Evolutionary conservation across 2,329 filamentous ascomycete species (phyloP).

Genomic region (Colletotrichum sp.): DNA sequence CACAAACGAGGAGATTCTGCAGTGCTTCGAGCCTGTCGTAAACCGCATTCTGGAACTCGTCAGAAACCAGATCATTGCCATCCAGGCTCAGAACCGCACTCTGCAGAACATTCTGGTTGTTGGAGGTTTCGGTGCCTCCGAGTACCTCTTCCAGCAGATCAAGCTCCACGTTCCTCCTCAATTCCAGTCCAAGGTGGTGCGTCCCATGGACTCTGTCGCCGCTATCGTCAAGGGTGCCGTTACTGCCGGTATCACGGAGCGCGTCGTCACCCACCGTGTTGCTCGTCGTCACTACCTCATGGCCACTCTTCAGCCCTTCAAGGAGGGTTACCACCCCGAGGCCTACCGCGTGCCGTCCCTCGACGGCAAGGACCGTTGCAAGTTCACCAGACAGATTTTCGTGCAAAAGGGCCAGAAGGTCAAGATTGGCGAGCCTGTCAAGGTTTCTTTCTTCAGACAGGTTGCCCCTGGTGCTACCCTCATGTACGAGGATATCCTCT

Average conservation of each 20-base stretch:
- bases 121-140: slow-evolving; percentile 96
- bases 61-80: slow-evolving; percentile 97
- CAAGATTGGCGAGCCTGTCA: slow-evolving; percentile 98
- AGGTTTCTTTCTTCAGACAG: slow-evolving; percentile 98
- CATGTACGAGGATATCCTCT: slow-evolving; percentile 99
- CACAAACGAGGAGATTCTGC: slow-evolving; percentile 97
- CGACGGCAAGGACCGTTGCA: slow-evolving; percentile 97
- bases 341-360: slow-evolving; percentile 96
- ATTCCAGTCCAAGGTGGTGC: slow-evolving; percentile 97
- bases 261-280: slow-evolving; percentile 95
- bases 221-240: slow-evolving; percentile 99
- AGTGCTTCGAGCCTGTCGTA: slow-evolving; percentile 98
- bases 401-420: slow-evolving; percentile 98
- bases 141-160: slow-evolving; percentile 99
- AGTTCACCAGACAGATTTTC: slow-evolving; percentile 97
- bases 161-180: slow-evolving; percentile 97
- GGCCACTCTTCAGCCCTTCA: slow-evolving; percentile 98
- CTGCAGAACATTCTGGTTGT: slow-evolving; percentile 97
- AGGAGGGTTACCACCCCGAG: slow-evolving; percentile 97
- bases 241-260: slow-evolving; percentile 95
- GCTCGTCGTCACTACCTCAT: slow-evolving; percentile 98
- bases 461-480: slow-evolving; percentile 95
- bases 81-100: slow-evolving; percentile 93
- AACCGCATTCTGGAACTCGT: slow-evolving; percentile 96
- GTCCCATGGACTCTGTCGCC: slow-evolving; percentile 98